phyloP scores from a whole-genome alignment of 371 early-diverging fungal species.

The Choanephora cucurbitarum region DNA sequence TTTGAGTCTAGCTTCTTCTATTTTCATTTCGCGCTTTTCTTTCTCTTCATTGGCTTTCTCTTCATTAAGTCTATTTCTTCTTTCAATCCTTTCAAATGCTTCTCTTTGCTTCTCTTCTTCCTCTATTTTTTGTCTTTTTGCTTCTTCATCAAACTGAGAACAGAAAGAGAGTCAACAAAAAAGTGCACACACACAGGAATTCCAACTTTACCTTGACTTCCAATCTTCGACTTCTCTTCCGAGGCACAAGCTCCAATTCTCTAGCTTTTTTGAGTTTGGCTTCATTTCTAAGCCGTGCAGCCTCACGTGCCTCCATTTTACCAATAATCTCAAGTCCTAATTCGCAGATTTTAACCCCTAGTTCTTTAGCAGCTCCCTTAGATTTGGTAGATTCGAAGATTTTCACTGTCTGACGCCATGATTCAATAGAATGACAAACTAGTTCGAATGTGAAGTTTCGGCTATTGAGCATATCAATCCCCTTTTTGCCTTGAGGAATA shows the following conservation, averaged over 20 bases:
- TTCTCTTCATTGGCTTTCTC: slow-evolving; percentile 1
- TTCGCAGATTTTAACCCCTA: slow-evolving; percentile 4
- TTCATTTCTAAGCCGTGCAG: slow-evolving; percentile 8
- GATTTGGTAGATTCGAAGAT: slow-evolving; percentile 3
- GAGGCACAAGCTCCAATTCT: slow-evolving; percentile 22
- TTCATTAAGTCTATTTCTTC: slow-evolving; percentile 1
- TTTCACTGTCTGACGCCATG: slow-evolving; percentile 14
- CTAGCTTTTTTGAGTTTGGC: slow-evolving; percentile 15
- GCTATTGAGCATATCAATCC: background rate
- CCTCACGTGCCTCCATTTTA: slow-evolving; percentile 16
- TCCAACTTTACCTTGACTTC: slow-evolving; percentile 29
- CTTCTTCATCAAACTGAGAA: slow-evolving; percentile 15
- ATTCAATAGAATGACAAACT: slow-evolving; percentile 18
- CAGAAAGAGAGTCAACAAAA: too few species aligned
- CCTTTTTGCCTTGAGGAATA: slow-evolving; percentile 14
- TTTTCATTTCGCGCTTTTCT: slow-evolving; percentile 4
- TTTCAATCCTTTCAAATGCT: slow-evolving; percentile 10
- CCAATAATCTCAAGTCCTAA: slow-evolving; percentile 8
- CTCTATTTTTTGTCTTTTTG: slow-evolving; percentile 12
- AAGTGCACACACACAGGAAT: too few species aligned
- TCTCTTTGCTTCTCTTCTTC: slow-evolving; percentile 7
- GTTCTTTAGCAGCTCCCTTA: background rate
- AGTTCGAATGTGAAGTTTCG: slow-evolving; percentile 23
- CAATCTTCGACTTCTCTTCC: slow-evolving; percentile 29
- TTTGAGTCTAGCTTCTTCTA: slow-evolving; percentile 11